Base-by-base conservation (phyloP, 768 basidiomycete genomes). In the Termitomyces sp. region DNA sequence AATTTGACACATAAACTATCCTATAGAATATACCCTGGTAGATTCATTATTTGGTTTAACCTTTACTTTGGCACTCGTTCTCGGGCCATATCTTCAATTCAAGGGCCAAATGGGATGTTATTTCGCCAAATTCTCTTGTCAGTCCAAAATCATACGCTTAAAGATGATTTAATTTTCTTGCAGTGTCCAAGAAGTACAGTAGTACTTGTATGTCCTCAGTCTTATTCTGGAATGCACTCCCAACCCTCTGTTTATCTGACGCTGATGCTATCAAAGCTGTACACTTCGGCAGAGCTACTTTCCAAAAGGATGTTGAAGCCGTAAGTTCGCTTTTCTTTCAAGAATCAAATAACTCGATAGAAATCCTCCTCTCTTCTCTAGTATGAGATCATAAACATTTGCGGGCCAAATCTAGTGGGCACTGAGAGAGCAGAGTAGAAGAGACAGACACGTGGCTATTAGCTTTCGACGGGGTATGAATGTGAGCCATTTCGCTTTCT, bases 401-500 rank as follows among this genome's bases (percentile, higher is more conserved):
- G 79, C n/a, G 83, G 83, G 1, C 61, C 60, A 25, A 83, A 80
- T 64, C 58, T 85, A 2, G 65, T 83, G 31, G 74, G 77, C 5
- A 65, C 68, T 0, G 81, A 81, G 54, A 79, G 76, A 6, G 56
- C 74, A 0, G 75, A 79, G n/a, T 84, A 82, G 82, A 78, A 78
- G 54, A 72, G 79, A 2, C 62, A 73, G 80, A 47, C 69, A 66
- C 10, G 71, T 81, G 0, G 71, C 80, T 25, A 81, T 76, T 79
- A 10, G 83, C 83, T 0, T 84, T 84, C 68, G 81, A 76, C 50
- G 83, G 83, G 70, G 82, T 72, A 58, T 52, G 68, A 15, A 20
- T 45, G n/a, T 8, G 31, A 29, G 9, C 15, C 14, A 31, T 15
- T 17, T 10, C 14, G 5, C 7, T 15, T 11, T 46, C 32, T 45